Evolutionary conservation across 2,329 filamentous ascomycete genomes (phyloP), one percentile per base, ranked within the genome.

Genomic region (Geosmithia flava): DNA sequence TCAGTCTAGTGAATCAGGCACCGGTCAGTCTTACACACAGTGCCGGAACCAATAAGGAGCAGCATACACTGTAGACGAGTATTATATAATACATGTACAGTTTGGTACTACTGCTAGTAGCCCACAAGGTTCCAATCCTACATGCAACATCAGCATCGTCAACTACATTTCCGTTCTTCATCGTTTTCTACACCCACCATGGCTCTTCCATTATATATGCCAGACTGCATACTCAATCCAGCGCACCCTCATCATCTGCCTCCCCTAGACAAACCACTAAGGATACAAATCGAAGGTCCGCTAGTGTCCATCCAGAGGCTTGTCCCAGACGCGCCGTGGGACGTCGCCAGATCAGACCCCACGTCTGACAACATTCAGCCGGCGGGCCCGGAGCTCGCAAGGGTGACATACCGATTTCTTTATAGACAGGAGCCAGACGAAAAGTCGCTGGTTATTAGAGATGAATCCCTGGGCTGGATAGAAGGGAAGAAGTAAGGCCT

Each of bases 391-490:
- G 20, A 45, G 44, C 44, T 45, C 37, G 44, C 44, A 20, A 19
- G 20, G 27, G 23, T 45, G n/a, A 45, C 44, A 10, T 45, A 45
- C 23, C 44, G 44, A 6, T 20, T 27, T 19, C 10, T 45, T 15
- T 45, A 30, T 27, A n/a, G 44, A 44, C 19, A 44, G 13, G 27
- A 44, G 17, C 13, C 42, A 20, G 16, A n/a, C 39, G 39, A 42
- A 42, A 42, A 17, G 20, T 20, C 40, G 19, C 29, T 50, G 19
- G 33, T 29, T 33, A 37, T 50, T 45, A 23, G 48, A 40, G 46
- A 47, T 45, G 46, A 49, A 44, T 46, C 42, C 43, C 40, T 46
- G 19, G 48, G 48, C 48, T 49, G 48, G 48, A 47, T 49, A 16
- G 44, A 49, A 39, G 20, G 47, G 15, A 43, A 46, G 39, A 49